Conservation (phyloP, 768 basidiomycete genomes). For the Lactifluus subvellereus region DNA sequence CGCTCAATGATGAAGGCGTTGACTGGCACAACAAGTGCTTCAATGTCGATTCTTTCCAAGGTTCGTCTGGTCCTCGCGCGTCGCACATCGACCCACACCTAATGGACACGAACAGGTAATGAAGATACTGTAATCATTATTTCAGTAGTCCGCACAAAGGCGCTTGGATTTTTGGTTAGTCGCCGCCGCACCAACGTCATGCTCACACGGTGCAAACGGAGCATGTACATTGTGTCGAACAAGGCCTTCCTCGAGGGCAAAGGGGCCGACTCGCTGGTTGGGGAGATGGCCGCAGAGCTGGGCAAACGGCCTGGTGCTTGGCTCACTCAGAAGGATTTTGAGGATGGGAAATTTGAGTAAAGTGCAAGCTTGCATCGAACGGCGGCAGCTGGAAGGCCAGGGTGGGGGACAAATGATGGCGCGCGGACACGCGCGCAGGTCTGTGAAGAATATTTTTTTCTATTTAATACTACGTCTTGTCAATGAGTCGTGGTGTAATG, state of each 20-base stretch:
- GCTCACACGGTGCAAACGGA: conserved; percentile 72
- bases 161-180: conserved; percentile 63
- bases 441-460: not conserved
- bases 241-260: conserved; percentile 50
- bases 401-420: not conserved
- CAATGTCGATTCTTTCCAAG: conserved; percentile 79
- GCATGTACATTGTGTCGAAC: conserved; percentile 71
- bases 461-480: not conserved
- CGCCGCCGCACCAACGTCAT: conserved; percentile 78
- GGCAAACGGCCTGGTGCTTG: conserved; percentile 31
- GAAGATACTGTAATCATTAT: conserved; percentile 75
- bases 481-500: conserved; percentile 3
- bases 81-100: not conserved
- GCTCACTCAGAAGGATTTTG: conserved; percentile 34
- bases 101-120: conserved; percentile 49
- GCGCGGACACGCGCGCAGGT: not conserved
- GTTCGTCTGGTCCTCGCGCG: conserved; percentile 32
- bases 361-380: not conserved
- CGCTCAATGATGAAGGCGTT: conserved; percentile 45
- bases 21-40: conserved; percentile 65
- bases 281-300: conserved; percentile 34
- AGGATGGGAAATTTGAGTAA: conserved; percentile 33
- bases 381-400: not conserved
- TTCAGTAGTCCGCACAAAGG: conserved; percentile 58
- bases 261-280: conserved; percentile 45